Evolutionary conservation across 305 asterid genomes (phyloP).

Genomic region (Fraxinus greggii): DNA sequence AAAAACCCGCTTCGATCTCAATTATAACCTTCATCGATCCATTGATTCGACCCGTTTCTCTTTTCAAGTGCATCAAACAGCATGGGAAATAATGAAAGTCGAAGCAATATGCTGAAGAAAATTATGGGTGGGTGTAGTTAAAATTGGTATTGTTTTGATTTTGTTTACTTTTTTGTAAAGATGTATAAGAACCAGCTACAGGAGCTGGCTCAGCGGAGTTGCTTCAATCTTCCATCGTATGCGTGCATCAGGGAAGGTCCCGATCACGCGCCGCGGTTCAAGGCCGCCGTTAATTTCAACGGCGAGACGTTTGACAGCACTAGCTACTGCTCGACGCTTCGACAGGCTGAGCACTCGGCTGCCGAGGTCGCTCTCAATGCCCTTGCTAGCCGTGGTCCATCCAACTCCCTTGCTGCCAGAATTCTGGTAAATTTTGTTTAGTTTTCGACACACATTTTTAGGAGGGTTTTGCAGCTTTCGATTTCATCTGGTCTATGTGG

Average conservation of each 20-base stretch:
- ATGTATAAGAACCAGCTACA: constrained; percentile 58
- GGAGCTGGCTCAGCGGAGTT: constrained; percentile 55
- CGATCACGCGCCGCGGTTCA: constrained; percentile 57
- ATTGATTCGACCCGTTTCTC: background rate
- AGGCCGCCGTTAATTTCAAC: constrained; percentile 49
- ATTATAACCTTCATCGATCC: background rate
- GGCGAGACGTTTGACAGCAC: constrained; percentile 58
- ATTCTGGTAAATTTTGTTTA: constrained; percentile 35
- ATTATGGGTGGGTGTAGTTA: background rate
- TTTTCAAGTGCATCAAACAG: background rate
- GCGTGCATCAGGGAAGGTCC: constrained; percentile 54
- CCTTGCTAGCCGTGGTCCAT: constrained; percentile 50
- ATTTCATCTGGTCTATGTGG: background rate
- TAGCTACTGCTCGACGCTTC: constrained; percentile 45
- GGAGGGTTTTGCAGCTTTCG: background rate
- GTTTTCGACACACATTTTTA: background rate
- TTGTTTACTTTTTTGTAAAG: constrained; percentile 14
- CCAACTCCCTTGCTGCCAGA: constrained; percentile 50
- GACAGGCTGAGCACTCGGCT: constrained; percentile 56
- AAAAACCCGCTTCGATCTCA: background rate
- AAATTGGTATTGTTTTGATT: background rate
- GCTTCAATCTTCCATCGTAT: constrained; percentile 52
- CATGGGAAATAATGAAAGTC: background rate
- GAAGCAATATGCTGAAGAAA: background rate
- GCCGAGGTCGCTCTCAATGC: constrained; percentile 53